phyloP scores from a whole-genome alignment of 768 basidiomycete species.

The Hericium erinaceus region DNA sequence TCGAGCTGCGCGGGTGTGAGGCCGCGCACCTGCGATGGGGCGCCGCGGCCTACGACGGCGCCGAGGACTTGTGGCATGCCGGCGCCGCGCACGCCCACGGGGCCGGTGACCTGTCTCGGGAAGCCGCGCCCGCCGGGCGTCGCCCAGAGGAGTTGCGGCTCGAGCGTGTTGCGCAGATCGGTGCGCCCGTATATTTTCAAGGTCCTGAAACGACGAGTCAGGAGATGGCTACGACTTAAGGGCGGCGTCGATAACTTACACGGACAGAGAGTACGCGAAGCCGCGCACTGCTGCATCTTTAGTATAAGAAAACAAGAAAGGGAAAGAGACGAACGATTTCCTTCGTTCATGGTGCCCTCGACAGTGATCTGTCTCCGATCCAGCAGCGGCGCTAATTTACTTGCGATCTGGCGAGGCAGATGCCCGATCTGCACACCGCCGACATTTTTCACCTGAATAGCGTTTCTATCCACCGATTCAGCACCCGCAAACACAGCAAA shows the following conservation, averaged over 20 bases:
- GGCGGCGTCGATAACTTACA: constrained; percentile 33
- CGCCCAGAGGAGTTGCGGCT: constrained; percentile 65
- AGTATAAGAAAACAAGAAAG: background rate
- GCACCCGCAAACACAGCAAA: no score
- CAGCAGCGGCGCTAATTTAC: constrained; percentile 59
- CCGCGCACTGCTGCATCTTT: constrained; percentile 27
- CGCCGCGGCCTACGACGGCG: background rate
- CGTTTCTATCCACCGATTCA: constrained; percentile 39
- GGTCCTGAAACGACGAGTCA: constrained; percentile 31
- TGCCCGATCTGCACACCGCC: constrained; percentile 71
- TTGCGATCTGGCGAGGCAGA: constrained; percentile 50
- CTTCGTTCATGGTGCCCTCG: constrained; percentile 63
- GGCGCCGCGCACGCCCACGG: background rate
- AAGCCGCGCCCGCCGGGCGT: constrained; percentile 62
- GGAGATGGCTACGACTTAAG: background rate
- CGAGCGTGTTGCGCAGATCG: constrained; percentile 49
- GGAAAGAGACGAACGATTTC: constrained; percentile 44
- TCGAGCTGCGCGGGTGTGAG: constrained; percentile 25
- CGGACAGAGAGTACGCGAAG: constrained; percentile 44
- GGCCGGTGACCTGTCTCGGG: constrained; percentile 3
- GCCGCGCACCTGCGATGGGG: constrained; percentile 22
- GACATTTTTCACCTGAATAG: constrained; percentile 78
- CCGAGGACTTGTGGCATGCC: background rate
- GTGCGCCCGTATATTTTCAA: constrained; percentile 64
- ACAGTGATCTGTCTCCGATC: constrained; percentile 54